Evolutionary conservation across 768 basidiomycete genomes (phyloP).

Genomic region (Naganishia vishniacii): DNA sequence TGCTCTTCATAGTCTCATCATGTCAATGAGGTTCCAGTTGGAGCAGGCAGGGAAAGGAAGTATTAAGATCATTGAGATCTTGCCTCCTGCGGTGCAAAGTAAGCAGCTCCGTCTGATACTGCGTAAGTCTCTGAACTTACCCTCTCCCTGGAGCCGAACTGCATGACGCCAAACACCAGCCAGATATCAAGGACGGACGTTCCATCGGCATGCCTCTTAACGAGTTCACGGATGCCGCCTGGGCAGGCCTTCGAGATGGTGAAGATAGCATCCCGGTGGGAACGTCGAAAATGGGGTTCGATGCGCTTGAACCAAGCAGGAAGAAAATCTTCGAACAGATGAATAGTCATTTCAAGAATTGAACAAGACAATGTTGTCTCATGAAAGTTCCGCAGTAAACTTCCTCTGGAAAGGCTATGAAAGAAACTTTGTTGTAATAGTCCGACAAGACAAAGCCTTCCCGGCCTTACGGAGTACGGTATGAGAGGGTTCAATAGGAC

Average conservation of each 20-base stretch:
- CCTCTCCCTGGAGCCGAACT: constrained; percentile 15
- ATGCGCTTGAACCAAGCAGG: constrained; percentile 17
- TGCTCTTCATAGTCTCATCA: constrained; percentile 25
- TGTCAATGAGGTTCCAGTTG: constrained; percentile 25
- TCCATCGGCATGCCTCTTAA: constrained; percentile 26
- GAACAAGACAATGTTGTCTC: too few species aligned
- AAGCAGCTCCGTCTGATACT: neutral
- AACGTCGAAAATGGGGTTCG: constrained; percentile 4
- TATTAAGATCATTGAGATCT: constrained; percentile 27
- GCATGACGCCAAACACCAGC: constrained; percentile 26
- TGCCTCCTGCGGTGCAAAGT: constrained; percentile 27
- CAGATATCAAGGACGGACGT: constrained; percentile 25
- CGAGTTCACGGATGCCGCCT: constrained; percentile 25
- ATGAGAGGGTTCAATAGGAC: too few species aligned
- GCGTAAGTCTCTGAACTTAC: neutral
- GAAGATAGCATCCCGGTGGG: constrained; percentile 28
- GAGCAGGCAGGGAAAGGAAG: constrained; percentile 10
- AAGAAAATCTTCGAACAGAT: constrained; percentile 10
- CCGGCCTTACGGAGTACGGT: too few species aligned
- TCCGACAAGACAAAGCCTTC: too few species aligned
- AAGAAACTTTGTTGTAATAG: too few species aligned
- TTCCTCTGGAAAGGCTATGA: too few species aligned
- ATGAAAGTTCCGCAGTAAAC: too few species aligned
- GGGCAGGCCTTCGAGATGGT: constrained; percentile 21
- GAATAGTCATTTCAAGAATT: constrained; percentile 14